Evolutionary conservation across 805 yeast species (phyloP).

Genomic region (Scheffersomyces amazonensis): DNA sequence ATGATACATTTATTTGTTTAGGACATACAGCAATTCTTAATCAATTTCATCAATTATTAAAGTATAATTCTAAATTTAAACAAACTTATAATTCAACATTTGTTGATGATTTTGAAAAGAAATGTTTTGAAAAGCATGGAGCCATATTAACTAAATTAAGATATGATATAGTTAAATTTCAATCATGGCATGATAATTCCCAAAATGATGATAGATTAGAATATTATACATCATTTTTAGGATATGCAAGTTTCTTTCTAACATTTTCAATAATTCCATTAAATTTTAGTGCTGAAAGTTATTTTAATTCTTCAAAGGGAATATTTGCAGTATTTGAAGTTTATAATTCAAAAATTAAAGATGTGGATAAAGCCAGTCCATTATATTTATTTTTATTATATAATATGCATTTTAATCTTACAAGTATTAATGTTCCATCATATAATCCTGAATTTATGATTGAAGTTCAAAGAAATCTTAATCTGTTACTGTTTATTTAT

Average conservation of each 20-base stretch:
- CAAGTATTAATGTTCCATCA: constrained; percentile 19
- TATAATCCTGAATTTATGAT: constrained; percentile 19
- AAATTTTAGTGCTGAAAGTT: constrained; percentile 10
- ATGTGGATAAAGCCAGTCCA: constrained; percentile 1
- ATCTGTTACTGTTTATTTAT: constrained; percentile 9
- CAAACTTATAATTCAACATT: neutral
- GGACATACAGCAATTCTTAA: constrained; percentile 14
- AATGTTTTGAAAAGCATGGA: constrained; percentile 12
- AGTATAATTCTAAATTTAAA: constrained; percentile 1
- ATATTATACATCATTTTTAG: constrained; percentile 1
- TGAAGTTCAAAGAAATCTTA: constrained; percentile 15
- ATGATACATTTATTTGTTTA: constrained; percentile 12
- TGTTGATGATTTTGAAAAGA: constrained; percentile 8
- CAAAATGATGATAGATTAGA: neutral
- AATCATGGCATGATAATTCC: neutral
- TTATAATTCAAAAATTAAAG: constrained; percentile 2
- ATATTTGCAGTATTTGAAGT: constrained; percentile 5
- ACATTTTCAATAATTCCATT: constrained; percentile 6
- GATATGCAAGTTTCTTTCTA: constrained; percentile 5
- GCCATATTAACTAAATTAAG: constrained; percentile 7
- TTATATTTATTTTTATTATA: constrained; percentile 6
- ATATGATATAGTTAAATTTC: neutral
- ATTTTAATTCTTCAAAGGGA: constrained; percentile 7
- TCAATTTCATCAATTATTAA: constrained; percentile 6
- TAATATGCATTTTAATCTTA: constrained; percentile 10